Evolutionary conservation across 2,329 filamentous ascomycete species (phyloP), one percentile per base, ranked within the genome.

Genomic region (Cadophora sp.): DNA sequence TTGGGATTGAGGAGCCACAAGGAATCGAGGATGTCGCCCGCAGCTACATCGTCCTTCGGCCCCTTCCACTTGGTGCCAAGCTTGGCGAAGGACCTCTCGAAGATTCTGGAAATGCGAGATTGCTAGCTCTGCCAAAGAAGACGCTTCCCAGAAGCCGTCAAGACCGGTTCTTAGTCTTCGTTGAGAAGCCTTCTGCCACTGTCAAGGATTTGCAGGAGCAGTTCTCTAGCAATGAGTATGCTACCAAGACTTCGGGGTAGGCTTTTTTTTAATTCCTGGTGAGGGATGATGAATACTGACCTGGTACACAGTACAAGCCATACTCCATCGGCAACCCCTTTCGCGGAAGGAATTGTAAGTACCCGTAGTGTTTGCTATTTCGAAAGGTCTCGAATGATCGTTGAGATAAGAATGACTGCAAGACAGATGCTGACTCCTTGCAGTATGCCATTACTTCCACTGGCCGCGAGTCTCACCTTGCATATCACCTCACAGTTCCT

Each of bases 91-190:
- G 81, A 0, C 74, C 82, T 0, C 79, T 87, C 27, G 76, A 79
- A 36, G 82, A 86, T 67, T 79, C 78, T 5, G 82, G 84, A 14
- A 91, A 91, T 76, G 90, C 89, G 66, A 87, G 94, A 16, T 81
- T 97, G 4, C 82, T 96, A 61, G 89, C 90, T 0, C 80, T 97
- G 20, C 94, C 94, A 0, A 97, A 97, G 80, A 97, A 97, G 78
- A 86, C 87, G 2, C 86, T 96, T 11, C 94, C 94, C 0, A 85
- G 85, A 62, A 90, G 85, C 22, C 85, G 86, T 16, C 81, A 80
- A 13, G 92, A 96, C 72, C 82, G 87, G 13, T 94, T 93, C 80
- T 90, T 96, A 84, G 87, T 87, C 1, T 96, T 97, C 77, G 91
- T 97, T 1, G 92, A 96, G 76, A 94, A 94, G 78, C 82, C 87